Evolutionary conservation across 140 eudicot genomes (phyloP).

Genomic region (Bidens hawaiensis): DNA sequence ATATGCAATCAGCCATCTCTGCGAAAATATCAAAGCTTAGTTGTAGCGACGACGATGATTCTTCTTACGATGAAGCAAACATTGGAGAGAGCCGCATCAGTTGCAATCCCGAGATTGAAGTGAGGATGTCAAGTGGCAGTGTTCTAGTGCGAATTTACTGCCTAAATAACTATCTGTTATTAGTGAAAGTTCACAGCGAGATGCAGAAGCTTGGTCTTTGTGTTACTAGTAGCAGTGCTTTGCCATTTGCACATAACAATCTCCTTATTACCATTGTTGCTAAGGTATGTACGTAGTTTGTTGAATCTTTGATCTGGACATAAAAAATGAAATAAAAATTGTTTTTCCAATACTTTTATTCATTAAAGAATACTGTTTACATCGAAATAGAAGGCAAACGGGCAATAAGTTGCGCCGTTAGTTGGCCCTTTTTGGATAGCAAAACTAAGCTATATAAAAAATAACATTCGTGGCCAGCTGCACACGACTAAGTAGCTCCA

Average conservation of each 20-base stretch:
- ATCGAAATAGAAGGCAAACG: too few relatives aligned
- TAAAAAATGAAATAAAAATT: neutral
- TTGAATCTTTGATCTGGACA: neutral
- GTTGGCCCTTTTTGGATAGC: too few relatives aligned
- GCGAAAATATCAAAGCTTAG: conserved; percentile 21
- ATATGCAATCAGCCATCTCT: conserved; percentile 21
- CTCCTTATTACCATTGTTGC: conserved; percentile 54
- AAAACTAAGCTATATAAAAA: too few relatives aligned
- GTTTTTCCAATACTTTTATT: too few relatives aligned
- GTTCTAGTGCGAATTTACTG: conserved; percentile 41
- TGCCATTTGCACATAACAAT: conserved; percentile 41
- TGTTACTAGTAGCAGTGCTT: conserved; percentile 33
- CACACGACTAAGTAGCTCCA: too few relatives aligned
- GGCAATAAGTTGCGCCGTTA: too few relatives aligned
- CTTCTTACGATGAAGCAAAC: conserved; percentile 26
- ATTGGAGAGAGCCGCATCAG: conserved; percentile 25
- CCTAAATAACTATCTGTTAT: conserved; percentile 24
- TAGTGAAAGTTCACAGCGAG: conserved; percentile 32
- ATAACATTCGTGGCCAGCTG: too few relatives aligned
- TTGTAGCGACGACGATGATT: conserved; percentile 29
- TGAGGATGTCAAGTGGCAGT: conserved; percentile 26
- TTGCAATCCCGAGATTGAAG: conserved; percentile 31
- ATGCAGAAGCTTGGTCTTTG: conserved; percentile 39
- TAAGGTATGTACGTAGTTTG: conserved; percentile 32
- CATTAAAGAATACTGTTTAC: too few relatives aligned